A percentile compares a stretch with the other conserved stretches of the same genome.
These are phyloP conservation scores for Paragyromitra xinjiangensis DNA, from an alignment of 495 filamentous ascomycete genomes.

Conservation along the genomic window DNA sequence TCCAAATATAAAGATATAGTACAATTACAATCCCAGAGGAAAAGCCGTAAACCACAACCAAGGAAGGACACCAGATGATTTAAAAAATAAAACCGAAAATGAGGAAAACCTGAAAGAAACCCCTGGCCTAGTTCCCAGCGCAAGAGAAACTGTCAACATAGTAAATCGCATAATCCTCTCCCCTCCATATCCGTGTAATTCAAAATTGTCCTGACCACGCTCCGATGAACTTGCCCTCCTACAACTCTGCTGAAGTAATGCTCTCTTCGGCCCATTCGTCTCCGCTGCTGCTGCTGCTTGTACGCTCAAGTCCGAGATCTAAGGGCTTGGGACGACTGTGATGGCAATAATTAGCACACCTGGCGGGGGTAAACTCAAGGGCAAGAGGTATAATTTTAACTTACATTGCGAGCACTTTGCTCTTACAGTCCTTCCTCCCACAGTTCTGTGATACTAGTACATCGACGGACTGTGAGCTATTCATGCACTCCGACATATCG, in stretches of 20 bases:
- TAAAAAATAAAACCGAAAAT: constrained; percentile 30
- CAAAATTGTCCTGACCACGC: constrained; percentile 11
- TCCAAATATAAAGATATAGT: constrained; percentile 35
- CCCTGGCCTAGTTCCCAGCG: constrained; percentile 4
- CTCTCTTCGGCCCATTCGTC: constrained; percentile 42
- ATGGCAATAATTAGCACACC: constrained; percentile 28
- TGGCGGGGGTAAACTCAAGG: background rate
- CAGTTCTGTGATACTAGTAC: constrained; percentile 40
- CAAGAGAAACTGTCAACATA: constrained; percentile 11
- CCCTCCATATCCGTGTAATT: background rate
- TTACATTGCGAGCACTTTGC: constrained; percentile 28
- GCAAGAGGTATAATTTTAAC: background rate
- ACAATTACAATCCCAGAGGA: constrained; percentile 26
- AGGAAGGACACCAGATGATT: constrained; percentile 18
- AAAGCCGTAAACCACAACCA: constrained; percentile 23
- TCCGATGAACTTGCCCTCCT: constrained; percentile 5
- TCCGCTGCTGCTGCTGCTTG: constrained; percentile 34
- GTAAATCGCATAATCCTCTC: constrained; percentile 6
- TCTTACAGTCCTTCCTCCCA: constrained; percentile 38
- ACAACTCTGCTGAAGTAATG: constrained; percentile 30
- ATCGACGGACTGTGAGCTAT: constrained; percentile 41
- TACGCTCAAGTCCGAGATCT: constrained; percentile 27
- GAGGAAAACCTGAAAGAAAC: constrained; percentile 36
- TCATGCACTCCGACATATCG: constrained; percentile 51
- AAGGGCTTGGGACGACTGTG: constrained; percentile 30